Evolutionary conservation across 164 flowering plant genomes (phyloP), one percentile per base, ranked within the genome.

Genomic region (Liriodendron chinense): DNA sequence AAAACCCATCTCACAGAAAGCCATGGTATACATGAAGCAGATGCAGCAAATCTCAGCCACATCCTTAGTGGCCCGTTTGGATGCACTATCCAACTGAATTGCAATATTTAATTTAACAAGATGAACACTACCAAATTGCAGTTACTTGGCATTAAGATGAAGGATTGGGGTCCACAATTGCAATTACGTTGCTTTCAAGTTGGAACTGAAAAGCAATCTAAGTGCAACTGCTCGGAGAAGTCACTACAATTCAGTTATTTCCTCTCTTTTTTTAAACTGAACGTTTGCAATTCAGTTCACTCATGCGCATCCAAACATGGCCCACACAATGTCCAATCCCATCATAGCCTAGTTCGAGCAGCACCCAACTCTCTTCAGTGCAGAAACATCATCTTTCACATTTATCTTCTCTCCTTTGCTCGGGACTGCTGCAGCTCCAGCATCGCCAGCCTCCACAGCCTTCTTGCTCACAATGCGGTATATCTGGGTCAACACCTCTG

Each of bases 401-500:
- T 89, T 81, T 71, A 90, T 90, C 26, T 79, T 86, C 85, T 90
- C 90, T 56, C 92, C 94, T 81, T 82, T 82, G 47, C 84, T 68
- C 14, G 92, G 90, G 34, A 85, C 82, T 26, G 88, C 75, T 50
- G 83, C 81, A 67, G 85, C 81, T 70, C 85, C 85, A 22, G 84
- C 88, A 70, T 90, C 89, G 20, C 86, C 87, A 1, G 84, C 83
- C 67, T 90, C 93, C 67, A 90, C 85, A 6, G 92, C 82, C 80
- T 88, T 92, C 83, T 81, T 92, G 87, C 92, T 89, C 69, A 90
- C 94, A 47, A 86, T 81, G 3, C 75, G 89, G 80, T 89, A 88
- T n/a, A 92, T 92, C 78, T 91, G 93, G 14, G 90, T 89, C 48
- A 91, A 86, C 65, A 90, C 92, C 71, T 91, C 93, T 3, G 94